Conservation (phyloP, 768 basidiomycete species). For the Panaeolus papilionaceus region DNA sequence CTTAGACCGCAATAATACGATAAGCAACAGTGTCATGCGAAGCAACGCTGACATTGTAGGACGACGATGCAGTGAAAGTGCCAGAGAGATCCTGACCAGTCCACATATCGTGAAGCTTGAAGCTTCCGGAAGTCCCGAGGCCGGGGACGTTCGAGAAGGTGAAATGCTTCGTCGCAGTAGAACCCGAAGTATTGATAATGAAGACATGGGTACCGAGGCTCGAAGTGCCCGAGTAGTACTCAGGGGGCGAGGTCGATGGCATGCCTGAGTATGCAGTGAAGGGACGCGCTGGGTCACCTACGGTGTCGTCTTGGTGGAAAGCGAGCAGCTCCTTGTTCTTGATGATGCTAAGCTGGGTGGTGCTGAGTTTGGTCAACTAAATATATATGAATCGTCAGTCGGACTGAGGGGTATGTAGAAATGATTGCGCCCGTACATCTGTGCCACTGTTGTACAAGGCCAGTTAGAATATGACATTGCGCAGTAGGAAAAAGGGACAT, state of each 20-base stretch:
- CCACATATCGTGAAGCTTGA: conserved; percentile 63
- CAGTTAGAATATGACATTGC: background rate
- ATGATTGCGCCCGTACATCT: conserved; percentile 36
- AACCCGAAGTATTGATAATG: conserved; percentile 53
- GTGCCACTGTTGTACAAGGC: conserved; percentile 36
- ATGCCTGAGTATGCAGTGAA: conserved; percentile 49
- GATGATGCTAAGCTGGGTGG: conserved; percentile 52
- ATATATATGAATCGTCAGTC: background rate
- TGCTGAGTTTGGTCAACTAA: conserved; percentile 48
- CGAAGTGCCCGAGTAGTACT: conserved; percentile 58
- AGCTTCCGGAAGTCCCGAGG: conserved; percentile 41
- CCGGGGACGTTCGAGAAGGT: conserved; percentile 54
- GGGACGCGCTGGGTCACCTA: conserved; percentile 54
- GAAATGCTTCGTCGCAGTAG: conserved; percentile 50
- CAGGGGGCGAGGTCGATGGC: conserved; percentile 51
- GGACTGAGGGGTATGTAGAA: background rate
- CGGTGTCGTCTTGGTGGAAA: conserved; percentile 55
- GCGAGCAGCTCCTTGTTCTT: conserved; percentile 58
- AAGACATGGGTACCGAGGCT: conserved; percentile 59
- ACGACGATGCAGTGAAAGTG: conserved; percentile 39
- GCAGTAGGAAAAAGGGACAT: conserved; percentile 19
- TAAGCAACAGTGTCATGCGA: conserved; percentile 62
- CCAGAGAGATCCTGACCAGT: conserved; percentile 47
- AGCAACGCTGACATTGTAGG: conserved; percentile 47
- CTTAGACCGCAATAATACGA: conserved; percentile 36